Conservation (phyloP, 768 basidiomycete species). For the Hirschioporus abietinus region DNA sequence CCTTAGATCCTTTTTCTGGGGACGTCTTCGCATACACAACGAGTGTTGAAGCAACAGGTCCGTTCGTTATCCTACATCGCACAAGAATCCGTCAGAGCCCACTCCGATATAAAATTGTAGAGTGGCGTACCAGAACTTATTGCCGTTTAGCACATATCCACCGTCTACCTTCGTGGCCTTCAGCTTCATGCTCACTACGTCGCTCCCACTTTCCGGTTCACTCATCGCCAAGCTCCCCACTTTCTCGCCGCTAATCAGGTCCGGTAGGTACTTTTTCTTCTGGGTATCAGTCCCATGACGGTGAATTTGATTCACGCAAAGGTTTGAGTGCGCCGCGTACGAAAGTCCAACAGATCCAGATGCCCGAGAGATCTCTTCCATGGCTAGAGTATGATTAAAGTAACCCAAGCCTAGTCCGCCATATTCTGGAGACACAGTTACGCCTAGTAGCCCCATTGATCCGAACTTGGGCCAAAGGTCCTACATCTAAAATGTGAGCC, state of each 20-base stretch:
- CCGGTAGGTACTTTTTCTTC: slow-evolving; percentile 79
- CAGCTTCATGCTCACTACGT: slow-evolving; percentile 92
- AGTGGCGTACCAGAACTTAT: slow-evolving; percentile 81
- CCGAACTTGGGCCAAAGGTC: slow-evolving; percentile 88
- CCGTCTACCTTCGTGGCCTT: slow-evolving; percentile 73
- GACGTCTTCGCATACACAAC: slow-evolving; percentile 91
- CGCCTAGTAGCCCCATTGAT: slow-evolving; percentile 86
- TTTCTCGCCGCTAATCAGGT: slow-evolving; percentile 73
- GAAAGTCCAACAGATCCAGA: slow-evolving; percentile 92
- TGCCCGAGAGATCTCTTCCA: slow-evolving; percentile 89
- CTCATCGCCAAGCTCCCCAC: slow-evolving; percentile 94
- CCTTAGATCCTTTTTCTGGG: slow-evolving; percentile 72
- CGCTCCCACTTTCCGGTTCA: slow-evolving; percentile 86
- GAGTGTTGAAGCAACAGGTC: slow-evolving; percentile 83
- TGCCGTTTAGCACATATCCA: slow-evolving; percentile 80
- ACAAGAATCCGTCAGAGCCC: not conserved
- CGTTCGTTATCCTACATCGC: slow-evolving; percentile 82
- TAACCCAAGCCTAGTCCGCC: slow-evolving; percentile 84
- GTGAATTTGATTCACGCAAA: slow-evolving; percentile 75
- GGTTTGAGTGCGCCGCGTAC: slow-evolving; percentile 88
- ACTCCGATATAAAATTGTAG: slow-evolving; percentile 4
- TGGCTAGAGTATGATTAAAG: slow-evolving; percentile 83
- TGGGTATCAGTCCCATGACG: slow-evolving; percentile 80
- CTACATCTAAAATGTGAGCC: slow-evolving; percentile 32
- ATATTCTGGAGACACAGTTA: slow-evolving; percentile 76